phyloP scores from a whole-genome alignment of 768 basidiomycete genomes.

The Leccinum sublutescens region DNA sequence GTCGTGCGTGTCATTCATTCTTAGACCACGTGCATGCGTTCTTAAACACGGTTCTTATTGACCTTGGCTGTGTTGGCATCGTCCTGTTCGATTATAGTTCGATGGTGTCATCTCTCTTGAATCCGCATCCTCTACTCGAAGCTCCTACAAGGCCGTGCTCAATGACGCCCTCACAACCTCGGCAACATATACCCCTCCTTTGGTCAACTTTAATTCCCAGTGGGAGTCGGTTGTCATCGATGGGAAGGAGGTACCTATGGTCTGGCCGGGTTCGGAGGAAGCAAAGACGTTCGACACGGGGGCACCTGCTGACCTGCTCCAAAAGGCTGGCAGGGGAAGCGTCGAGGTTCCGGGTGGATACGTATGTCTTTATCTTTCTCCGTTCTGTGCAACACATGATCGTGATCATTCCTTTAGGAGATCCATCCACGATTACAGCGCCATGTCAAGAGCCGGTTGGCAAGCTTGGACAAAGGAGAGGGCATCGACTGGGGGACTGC shows the following conservation, averaged over 20 bases:
- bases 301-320: slow-evolving; percentile 49
- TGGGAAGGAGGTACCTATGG: slow-evolving; percentile 26
- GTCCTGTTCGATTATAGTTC: slow-evolving; percentile 12
- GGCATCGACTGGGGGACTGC: slow-evolving; percentile 89
- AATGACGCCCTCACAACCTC: slow-evolving; percentile 57
- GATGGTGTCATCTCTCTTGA: slow-evolving; percentile 45
- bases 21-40: background rate
- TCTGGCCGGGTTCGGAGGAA: slow-evolving; percentile 57
- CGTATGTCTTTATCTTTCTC: slow-evolving; percentile 42
- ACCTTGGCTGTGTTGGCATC: background rate
- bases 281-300: slow-evolving; percentile 71
- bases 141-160: slow-evolving; percentile 59
- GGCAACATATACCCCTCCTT: slow-evolving; percentile 45
- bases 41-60: background rate
- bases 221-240: slow-evolving; percentile 46
- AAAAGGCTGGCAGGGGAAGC: slow-evolving; percentile 63
- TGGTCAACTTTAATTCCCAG: slow-evolving; percentile 59
- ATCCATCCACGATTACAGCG: slow-evolving; percentile 76
- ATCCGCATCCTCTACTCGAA: slow-evolving; percentile 51
- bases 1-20: slow-evolving; percentile 45
- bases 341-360: slow-evolving; percentile 59
- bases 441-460: slow-evolving; percentile 76
- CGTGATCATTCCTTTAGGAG: slow-evolving; percentile 44
- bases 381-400: background rate
- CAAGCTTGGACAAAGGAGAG: slow-evolving; percentile 62